Evolutionary conservation across 139 green algal genomes (phyloP), one percentile per base, ranked within the genome.

Genomic region (Nannochloris sp.): DNA sequence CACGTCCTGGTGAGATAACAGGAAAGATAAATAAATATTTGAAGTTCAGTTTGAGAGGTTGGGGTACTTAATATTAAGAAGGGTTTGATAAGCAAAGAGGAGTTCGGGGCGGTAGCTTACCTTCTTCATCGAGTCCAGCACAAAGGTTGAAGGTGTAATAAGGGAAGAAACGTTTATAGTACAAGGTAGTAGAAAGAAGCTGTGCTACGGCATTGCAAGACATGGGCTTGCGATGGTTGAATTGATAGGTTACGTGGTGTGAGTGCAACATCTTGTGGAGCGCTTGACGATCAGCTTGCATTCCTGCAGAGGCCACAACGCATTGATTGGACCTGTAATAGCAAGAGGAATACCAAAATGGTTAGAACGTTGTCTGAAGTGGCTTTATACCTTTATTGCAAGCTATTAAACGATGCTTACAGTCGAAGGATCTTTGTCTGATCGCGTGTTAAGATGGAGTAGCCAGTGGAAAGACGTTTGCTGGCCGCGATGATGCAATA

Each of bases 61-160:
- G 34, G 4, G 12, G 15, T 14, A 3, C 39, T 35, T 2, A 48
- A 36, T n/a, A 4, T 19, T n/a, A 19, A 19, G 19, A 51, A 19
- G 19, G 19, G 33, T 32, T 13, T n/a, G n/a, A n/a, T n/a, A n/a
- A n/a, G n/a, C n/a, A n/a, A n/a, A n/a, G n/a, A n/a, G n/a, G n/a
- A n/a, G n/a, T n/a, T n/a, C n/a, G n/a, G n/a, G n/a, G n/a, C n/a
- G n/a, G 19, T 51, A 51, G 19, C 81, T 33, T 53, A 93, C 91
- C 92, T 53, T 97, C 54, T 13, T 85, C 75, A 70, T 99, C 95
- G 27, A 99, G 76, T 23, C 95, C 95, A 0, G 78, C 89, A n/a
- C 83, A 77, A 24, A 99, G 70, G 82, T 97, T 98, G 73, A 96
- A 98, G 14, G 95, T 97, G 89, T 97, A 99, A 79, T 96, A 98